Conservation (phyloP, 805 yeast genomes). For the Cyberlindnera misumaiensis region DNA sequence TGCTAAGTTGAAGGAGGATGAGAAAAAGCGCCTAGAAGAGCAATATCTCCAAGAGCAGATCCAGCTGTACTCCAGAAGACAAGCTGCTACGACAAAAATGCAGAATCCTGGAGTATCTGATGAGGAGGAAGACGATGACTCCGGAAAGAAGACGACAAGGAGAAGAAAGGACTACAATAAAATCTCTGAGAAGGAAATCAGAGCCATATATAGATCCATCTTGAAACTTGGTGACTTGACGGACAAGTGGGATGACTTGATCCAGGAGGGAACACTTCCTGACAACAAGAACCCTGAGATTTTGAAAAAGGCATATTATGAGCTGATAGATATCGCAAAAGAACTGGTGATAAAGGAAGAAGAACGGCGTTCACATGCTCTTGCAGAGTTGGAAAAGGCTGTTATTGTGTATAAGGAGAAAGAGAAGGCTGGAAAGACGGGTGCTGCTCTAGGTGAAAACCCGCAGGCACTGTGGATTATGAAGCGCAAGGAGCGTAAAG, state of each 20-base stretch:
- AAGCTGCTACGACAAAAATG: conserved; percentile 62
- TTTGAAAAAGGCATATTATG: conserved; percentile 70
- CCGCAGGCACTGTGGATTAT: conserved; percentile 49
- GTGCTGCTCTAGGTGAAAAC: conserved; percentile 26
- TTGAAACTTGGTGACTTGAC: conserved; percentile 75
- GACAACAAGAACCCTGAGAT: conserved; percentile 77
- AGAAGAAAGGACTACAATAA: conserved; percentile 37
- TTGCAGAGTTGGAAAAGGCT: conserved; percentile 53
- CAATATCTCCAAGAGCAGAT: conserved; percentile 83
- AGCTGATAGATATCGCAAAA: conserved; percentile 55
- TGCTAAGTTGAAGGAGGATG: conserved; percentile 83
- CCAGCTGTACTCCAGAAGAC: conserved; percentile 76
- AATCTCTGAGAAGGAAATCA: conserved; percentile 77
- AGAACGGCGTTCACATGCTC: conserved; percentile 44
- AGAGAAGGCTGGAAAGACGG: conserved; percentile 29
- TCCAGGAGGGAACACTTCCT: conserved; percentile 84
- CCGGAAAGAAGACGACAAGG: conserved; percentile 24
- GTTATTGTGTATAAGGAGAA: conserved; percentile 49
- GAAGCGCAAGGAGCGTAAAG: conserved; percentile 80
- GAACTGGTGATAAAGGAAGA: conserved; percentile 61
- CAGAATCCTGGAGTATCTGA: conserved; percentile 39
- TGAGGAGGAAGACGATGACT: conserved; percentile 32
- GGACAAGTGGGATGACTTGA: conserved; percentile 74
- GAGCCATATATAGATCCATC: conserved; percentile 79
- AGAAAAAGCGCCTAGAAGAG: conserved; percentile 79